Percentiles rank a stretch among this genome's conserved stretches.
phyloP scores from a whole-genome alignment of 2,329 filamentous ascomycete species.

The Podosphaera aphanis region DNA sequence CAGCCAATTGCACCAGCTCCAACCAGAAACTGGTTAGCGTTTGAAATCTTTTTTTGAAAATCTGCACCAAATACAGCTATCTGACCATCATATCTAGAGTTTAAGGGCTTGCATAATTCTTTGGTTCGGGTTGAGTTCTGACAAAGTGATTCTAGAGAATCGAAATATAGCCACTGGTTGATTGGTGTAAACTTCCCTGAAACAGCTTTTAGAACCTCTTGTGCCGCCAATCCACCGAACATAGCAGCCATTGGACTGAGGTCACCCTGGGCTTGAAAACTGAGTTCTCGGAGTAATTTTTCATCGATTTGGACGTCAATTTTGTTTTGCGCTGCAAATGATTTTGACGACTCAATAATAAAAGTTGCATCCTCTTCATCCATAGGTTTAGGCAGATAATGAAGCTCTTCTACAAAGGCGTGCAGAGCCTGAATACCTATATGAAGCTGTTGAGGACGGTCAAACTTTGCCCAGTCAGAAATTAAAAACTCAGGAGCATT shows the following conservation, averaged over 20 bases:
- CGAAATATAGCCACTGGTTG: constrained; percentile 88
- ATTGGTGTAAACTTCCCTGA: constrained; percentile 97
- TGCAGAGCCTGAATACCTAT: constrained; percentile 82
- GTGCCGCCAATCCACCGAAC: constrained; percentile 79
- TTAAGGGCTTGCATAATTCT: constrained; percentile 66
- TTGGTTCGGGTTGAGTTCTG: constrained; percentile 51
- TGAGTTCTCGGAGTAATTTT: constrained; percentile 78
- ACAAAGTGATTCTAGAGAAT: constrained; percentile 88
- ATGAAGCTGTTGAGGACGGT: constrained; percentile 78
- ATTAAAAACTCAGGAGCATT: constrained; percentile 76
- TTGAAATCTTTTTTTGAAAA: constrained; percentile 81
- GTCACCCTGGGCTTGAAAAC: constrained; percentile 82
- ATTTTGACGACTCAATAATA: constrained; percentile 50
- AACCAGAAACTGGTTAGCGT: constrained; percentile 80
- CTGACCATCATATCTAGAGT: constrained; percentile 82
- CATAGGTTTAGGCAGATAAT: constrained; percentile 58
- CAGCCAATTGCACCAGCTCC: constrained; percentile 94
- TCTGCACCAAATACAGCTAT: constrained; percentile 88
- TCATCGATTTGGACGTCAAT: constrained; percentile 70
- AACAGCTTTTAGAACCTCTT: constrained; percentile 88
- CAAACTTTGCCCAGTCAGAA: constrained; percentile 94
- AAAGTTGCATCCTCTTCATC: constrained; percentile 64
- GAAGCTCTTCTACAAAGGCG: constrained; percentile 54
- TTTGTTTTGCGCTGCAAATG: constrained; percentile 50
- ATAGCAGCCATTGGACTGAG: constrained; percentile 81